phyloP scores from a whole-genome alignment of 2,329 filamentous ascomycete species.

The Venturiaceae sp. region DNA sequence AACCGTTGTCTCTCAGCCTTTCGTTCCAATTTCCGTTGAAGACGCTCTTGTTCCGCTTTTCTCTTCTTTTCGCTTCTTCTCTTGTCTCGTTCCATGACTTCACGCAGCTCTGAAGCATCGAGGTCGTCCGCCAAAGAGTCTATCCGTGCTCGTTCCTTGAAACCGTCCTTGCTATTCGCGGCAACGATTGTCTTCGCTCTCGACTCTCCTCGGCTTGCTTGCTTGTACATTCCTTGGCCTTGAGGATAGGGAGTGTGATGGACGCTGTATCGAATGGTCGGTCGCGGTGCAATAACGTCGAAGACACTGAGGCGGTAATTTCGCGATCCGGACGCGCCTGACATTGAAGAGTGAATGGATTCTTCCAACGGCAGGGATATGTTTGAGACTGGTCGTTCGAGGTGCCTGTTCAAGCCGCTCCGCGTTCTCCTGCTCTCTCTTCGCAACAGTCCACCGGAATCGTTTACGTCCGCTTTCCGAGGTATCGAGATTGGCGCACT shows the following conservation, averaged over 20 bases:
- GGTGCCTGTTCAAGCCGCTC: conserved; percentile 43
- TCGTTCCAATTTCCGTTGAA: conserved; percentile 47
- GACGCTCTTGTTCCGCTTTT: conserved; percentile 55
- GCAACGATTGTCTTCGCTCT: not conserved
- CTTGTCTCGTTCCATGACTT: conserved; percentile 83
- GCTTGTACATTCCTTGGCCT: not conserved
- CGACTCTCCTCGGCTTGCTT: conserved; percentile 1
- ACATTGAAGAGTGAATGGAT: conserved; percentile 68
- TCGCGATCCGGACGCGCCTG: conserved; percentile 61
- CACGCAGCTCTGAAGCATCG: conserved; percentile 72
- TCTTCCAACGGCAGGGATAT: conserved; percentile 64
- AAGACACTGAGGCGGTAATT: conserved; percentile 75
- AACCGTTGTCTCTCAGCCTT: not conserved
- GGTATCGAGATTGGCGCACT: conserved; percentile 55
- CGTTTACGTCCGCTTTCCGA: conserved; percentile 49
- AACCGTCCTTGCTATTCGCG: conserved; percentile 35
- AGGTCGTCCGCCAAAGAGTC: conserved; percentile 72
- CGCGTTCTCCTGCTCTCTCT: conserved; percentile 58
- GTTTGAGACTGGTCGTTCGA: conserved; percentile 57
- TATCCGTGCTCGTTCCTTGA: conserved; percentile 52
- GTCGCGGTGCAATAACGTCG: conserved; percentile 74
- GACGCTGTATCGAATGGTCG: conserved; percentile 65
- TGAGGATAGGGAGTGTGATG: not conserved
- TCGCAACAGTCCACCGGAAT: conserved; percentile 47
- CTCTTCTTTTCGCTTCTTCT: conserved; percentile 69